Conservation (phyloP, 148 eudicot genomes). For the Rhododendron williamsianum region DNA sequence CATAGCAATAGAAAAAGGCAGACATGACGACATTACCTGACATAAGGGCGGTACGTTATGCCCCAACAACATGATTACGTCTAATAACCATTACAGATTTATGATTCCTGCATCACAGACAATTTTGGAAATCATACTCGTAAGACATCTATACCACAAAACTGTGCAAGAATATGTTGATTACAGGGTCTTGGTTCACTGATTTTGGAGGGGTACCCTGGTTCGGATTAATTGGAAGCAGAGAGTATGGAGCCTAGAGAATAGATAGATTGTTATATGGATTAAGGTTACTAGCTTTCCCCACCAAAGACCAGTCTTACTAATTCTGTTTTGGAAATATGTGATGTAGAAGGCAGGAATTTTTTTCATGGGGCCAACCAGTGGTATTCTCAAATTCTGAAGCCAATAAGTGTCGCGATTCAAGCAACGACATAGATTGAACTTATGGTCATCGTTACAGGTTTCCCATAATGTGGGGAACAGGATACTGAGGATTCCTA, state of each 20-base stretch:
- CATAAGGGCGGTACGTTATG: conserved; percentile 91
- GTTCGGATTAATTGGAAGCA: background rate
- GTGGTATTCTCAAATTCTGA: background rate
- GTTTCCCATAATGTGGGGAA: background rate
- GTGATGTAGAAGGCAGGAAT: background rate
- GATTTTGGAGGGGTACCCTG: background rate
- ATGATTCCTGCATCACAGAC: conserved; percentile 62
- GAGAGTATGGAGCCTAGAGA: background rate
- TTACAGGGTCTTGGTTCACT: background rate
- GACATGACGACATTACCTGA: conserved; percentile 39
- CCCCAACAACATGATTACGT: conserved; percentile 81
- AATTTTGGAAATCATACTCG: background rate
- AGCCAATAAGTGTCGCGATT: background rate
- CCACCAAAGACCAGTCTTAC: background rate
- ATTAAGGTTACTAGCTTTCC: background rate
- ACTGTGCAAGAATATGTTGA: background rate
- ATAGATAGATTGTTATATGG: background rate
- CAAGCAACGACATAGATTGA: background rate
- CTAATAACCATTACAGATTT: conserved; percentile 91
- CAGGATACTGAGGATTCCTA: background rate
- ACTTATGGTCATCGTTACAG: background rate
- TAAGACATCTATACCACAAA: background rate
- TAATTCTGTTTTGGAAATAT: background rate
- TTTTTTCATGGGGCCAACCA: background rate
- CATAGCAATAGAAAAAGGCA: background rate